Conservation (phyloP, 2,329 filamentous ascomycete species). For the Ilyonectria robusta region DNA sequence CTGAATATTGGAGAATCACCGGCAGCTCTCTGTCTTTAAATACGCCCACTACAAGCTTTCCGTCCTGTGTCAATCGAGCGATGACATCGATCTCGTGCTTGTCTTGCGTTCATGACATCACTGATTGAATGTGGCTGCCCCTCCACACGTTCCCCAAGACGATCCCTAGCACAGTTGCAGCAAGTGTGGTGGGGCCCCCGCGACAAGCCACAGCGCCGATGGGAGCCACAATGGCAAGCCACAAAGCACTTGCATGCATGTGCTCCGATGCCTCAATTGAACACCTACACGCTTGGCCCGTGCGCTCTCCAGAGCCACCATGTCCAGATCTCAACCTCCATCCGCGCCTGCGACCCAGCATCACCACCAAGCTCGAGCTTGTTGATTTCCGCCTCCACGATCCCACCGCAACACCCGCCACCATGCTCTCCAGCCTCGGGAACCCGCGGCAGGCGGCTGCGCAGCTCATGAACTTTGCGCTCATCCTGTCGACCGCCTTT, state of each 20-base stretch:
- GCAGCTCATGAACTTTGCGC: slow-evolving; percentile 90
- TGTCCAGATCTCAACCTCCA: slow-evolving; percentile 43
- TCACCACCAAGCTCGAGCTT: slow-evolving; percentile 19
- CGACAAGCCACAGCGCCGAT: slow-evolving; percentile 1
- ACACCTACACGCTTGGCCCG: slow-evolving; percentile 28
- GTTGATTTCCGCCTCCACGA: background rate
- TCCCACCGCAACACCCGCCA: slow-evolving; percentile 3
- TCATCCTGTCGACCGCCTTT: slow-evolving; percentile 91
- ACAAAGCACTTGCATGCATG: slow-evolving; percentile 15
- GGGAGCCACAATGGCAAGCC: slow-evolving; percentile 15
- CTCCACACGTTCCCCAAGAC: slow-evolving; percentile 3
- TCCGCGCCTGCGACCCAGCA: slow-evolving; percentile 12
- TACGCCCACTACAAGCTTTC: slow-evolving; percentile 5
- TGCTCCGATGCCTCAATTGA: slow-evolving; percentile 21
- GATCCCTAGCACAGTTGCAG: slow-evolving; percentile 20
- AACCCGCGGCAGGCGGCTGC: slow-evolving; percentile 86
- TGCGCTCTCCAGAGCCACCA: slow-evolving; percentile 45
- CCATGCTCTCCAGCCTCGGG: slow-evolving; percentile 77
- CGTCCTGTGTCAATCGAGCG: slow-evolving; percentile 26
- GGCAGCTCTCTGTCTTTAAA: slow-evolving; percentile 28
- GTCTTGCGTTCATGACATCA: slow-evolving; percentile 47
- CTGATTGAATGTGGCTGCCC: slow-evolving; percentile 13
- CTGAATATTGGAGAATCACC: background rate
- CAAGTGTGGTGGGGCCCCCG: slow-evolving; percentile 4
- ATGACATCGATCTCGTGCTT: slow-evolving; percentile 47